phyloP scores from a whole-genome alignment of 2,329 filamentous ascomycete species.

The Sporothrix schenckii region DNA sequence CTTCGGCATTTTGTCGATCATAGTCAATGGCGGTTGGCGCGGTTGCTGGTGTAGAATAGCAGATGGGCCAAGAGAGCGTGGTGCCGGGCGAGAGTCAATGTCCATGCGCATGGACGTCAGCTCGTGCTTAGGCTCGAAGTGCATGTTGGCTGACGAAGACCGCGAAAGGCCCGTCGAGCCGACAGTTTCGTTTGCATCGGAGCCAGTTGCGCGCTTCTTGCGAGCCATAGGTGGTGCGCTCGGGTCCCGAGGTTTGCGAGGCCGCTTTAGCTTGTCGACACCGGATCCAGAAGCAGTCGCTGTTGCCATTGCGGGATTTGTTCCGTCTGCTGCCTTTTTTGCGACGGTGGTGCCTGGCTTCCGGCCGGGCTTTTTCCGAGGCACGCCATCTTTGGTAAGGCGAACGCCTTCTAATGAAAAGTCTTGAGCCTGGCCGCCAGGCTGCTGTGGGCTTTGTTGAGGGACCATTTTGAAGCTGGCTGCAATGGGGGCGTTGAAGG shows the following conservation, averaged over 20 bases:
- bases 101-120: slow-evolving; percentile 46
- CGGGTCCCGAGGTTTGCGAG: slow-evolving; percentile 62
- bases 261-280: slow-evolving; percentile 53
- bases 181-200: neutral
- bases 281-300: slow-evolving; percentile 44
- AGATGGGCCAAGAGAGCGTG: slow-evolving; percentile 37
- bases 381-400: slow-evolving; percentile 61
- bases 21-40: slow-evolving; percentile 33
- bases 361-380: slow-evolving; percentile 66
- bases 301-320: slow-evolving; percentile 38
- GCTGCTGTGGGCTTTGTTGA: slow-evolving; percentile 40
- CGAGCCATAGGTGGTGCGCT: slow-evolving; percentile 59
- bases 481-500: slow-evolving; percentile 49
- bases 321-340: slow-evolving; percentile 37
- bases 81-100: slow-evolving; percentile 40
- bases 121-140: slow-evolving; percentile 42
- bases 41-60: slow-evolving; percentile 37
- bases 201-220: slow-evolving; percentile 52
- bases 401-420: slow-evolving; percentile 49
- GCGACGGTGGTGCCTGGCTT: slow-evolving; percentile 58
- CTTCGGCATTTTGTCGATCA: slow-evolving; percentile 53
- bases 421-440: neutral
- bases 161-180: slow-evolving; percentile 26
- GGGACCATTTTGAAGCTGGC: slow-evolving; percentile 43
- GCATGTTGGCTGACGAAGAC: slow-evolving; percentile 28